Conservation (phyloP, 331 rosid species). For the Ulmus americana region DNA sequence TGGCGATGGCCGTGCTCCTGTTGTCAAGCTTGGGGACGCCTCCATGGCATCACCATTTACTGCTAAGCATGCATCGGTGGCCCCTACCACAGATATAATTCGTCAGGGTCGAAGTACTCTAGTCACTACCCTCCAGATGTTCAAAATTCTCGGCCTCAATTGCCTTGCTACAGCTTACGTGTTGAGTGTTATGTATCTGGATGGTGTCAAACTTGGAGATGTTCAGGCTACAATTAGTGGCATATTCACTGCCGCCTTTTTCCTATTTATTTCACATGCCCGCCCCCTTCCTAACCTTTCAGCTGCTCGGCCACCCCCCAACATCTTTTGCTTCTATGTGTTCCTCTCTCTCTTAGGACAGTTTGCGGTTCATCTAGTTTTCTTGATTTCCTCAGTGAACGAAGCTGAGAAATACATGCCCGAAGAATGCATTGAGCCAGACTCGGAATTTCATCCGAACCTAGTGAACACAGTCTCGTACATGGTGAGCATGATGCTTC, state of each 20-base stretch:
- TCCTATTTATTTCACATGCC: constrained; percentile 95
- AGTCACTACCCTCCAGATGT: constrained; percentile 98
- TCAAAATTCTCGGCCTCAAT: constrained; percentile 93
- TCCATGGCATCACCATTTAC: constrained; percentile 99
- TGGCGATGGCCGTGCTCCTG: constrained; percentile 84
- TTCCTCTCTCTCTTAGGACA: constrained; percentile 91
- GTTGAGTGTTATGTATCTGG: constrained; percentile 95
- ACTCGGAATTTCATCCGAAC: constrained; percentile 84
- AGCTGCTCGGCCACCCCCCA: constrained; percentile 89
- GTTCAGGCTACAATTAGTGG: constrained; percentile 99
- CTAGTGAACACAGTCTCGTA: constrained; percentile 94
- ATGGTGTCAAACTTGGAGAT: constrained; percentile 95
- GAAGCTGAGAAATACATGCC: constrained; percentile 97
- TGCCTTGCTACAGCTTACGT: constrained; percentile 98
- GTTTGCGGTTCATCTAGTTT: constrained; percentile 67
- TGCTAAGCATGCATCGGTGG: constrained; percentile 94
- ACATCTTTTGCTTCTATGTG: constrained; percentile 73
- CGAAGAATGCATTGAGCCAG: constrained; percentile 92
- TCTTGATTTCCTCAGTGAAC: constrained; percentile 70
- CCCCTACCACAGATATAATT: constrained; percentile 88
- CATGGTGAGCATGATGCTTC: constrained; percentile 98
- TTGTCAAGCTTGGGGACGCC: constrained; percentile 97
- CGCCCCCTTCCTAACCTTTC: constrained; percentile 90
- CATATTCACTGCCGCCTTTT: constrained; percentile 92
- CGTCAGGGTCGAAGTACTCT: constrained; percentile 99